Base-by-base conservation (phyloP, 2,329 filamentous ascomycete genomes). In the Trichophyton mentagrophytes region DNA sequence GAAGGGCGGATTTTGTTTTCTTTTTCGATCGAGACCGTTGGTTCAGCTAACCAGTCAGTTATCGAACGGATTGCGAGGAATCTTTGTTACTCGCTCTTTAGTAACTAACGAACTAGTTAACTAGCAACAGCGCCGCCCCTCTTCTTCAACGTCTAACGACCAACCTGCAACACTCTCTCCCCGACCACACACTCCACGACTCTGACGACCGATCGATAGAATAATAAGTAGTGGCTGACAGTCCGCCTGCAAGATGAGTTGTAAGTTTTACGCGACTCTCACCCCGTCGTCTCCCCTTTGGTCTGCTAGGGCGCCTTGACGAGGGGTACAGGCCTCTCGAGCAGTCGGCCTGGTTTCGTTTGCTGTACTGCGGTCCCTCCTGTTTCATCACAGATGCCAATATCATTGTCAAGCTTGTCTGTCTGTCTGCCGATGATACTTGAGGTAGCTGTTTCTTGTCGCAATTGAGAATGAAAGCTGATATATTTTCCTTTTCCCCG, bases 401-500 rank as follows among this genome's bases (percentile, higher is more conserved):
- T 51, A 27, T 22, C 8, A 27, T 22, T 5, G 13, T 25, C 25
- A 22, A 51, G 3, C 1, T 25, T 15, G 20, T 6, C 46, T 27
- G 8, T 15, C 46, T 27, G 8, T 11, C 46, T 13, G 44, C 22
- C 20, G 11, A 25, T 47, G 46, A 27, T 27, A 22, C 51, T 55
- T 9, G n/a, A 55, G 27, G 27, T 11, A 17, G 51, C 51, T 36
- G 9, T 42, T 20, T 20, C n/a, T 33, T 36, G 40, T 53, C 3
- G 17, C 30, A 15, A 51, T 56, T 38, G 22, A 44, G 8, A 40
- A 27, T 42, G 20, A 57, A 9, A 42, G 61, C 61, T 63, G 55
- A 63, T 17, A n/a, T 55, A 49, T 58, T 61, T 27, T 44, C 60
- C 46, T 53, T 38, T 36, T 55, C 40, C 15, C 13, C 8, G 22